Percentiles rank a stretch among this genome's conserved stretches.
phyloP scores from a whole-genome alignment of 495 filamentous ascomycete genomes.

The Glarea lozoyensis region DNA sequence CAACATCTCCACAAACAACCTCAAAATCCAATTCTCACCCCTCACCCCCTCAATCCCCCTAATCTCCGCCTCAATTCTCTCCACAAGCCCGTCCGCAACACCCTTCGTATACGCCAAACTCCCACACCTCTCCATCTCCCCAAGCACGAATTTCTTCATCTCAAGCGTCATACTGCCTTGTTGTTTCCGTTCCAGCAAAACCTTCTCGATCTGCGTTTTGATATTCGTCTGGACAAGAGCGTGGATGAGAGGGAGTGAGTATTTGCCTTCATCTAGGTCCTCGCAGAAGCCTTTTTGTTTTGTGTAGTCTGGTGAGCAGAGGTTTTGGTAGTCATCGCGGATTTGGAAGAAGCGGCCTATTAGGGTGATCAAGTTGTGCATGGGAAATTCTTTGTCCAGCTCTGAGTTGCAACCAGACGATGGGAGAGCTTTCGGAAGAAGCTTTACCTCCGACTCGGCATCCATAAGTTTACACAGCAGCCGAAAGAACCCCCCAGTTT shows the following conservation, averaged over 20 bases:
- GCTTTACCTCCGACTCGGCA: no score
- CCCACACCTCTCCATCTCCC: neutral
- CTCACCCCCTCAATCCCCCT: neutral
- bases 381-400: no score
- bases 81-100: neutral
- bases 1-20: neutral
- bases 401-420: no score
- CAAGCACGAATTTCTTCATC: constrained; percentile 1
- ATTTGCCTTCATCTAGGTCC: constrained; percentile 33
- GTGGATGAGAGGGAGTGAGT: constrained; percentile 28
- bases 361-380: constrained; percentile 13
- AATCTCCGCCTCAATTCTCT: neutral
- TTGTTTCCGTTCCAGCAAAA: neutral
- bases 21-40: neutral
- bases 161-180: neutral
- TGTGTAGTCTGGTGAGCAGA: constrained; percentile 20
- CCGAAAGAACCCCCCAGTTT: constrained; percentile 31
- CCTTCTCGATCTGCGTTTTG: neutral
- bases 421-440: no score
- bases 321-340: constrained; percentile 31
- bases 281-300: constrained; percentile 30
- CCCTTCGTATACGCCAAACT: neutral
- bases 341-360: constrained; percentile 29
- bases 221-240: neutral
- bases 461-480: constrained; percentile 22